Percentiles rank a stretch among this genome's conserved stretches.
Evolutionary conservation across 257 asterid species (phyloP).

Genomic region (Solanum bulbocastanum): DNA sequence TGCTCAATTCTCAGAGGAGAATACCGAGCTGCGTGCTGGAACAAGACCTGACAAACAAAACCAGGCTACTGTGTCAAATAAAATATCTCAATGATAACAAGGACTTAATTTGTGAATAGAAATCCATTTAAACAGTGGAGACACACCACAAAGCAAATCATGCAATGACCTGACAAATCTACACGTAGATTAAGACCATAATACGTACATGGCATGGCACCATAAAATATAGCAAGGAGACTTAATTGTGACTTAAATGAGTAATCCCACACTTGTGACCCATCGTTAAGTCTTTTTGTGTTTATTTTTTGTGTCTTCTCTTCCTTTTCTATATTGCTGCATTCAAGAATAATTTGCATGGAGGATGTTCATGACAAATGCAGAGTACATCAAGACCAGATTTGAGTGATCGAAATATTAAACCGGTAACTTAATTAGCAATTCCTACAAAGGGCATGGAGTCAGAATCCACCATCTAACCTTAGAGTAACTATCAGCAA

Average conservation of each 20-base stretch:
- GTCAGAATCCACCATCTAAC: slow-evolving; percentile 18
- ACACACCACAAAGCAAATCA: neutral
- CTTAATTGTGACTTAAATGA: neutral
- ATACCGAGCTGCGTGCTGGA: slow-evolving; percentile 75
- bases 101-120: neutral
- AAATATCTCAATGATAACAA: neutral
- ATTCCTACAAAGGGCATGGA: neutral
- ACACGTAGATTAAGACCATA: neutral
- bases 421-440: neutral
- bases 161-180: neutral
- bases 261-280: neutral
- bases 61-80: neutral
- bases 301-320: neutral
- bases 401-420: neutral
- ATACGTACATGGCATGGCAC: neutral
- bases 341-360: neutral
- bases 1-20: slow-evolving; percentile 71
- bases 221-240: neutral
- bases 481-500: slow-evolving; percentile 95
- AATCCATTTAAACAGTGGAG: neutral
- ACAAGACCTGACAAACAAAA: slow-evolving; percentile 51
- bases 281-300: neutral
- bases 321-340: neutral
- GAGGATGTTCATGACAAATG: neutral
- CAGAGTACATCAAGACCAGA: neutral